These are phyloP conservation scores for Triticum monococcum DNA, from an alignment of 176 grass and related monocot species.

Conservation along the genomic window DNA sequence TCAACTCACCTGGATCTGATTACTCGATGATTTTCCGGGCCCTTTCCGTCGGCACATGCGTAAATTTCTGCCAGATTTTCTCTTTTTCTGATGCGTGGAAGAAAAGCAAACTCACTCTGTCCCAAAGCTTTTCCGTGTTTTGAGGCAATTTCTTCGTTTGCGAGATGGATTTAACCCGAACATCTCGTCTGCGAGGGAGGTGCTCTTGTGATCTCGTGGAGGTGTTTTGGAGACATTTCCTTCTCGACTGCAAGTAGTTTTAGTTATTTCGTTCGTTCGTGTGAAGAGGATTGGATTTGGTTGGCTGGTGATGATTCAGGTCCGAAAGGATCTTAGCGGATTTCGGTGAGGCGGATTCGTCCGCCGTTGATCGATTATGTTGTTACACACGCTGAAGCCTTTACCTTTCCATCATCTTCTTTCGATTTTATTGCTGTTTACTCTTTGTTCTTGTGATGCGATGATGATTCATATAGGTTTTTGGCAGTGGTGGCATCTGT, in stretches of 20 bases:
- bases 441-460: background rate
- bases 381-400: background rate
- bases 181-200: slow-evolving; percentile 19
- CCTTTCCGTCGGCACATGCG: slow-evolving; percentile 41
- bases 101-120: slow-evolving; percentile 75
- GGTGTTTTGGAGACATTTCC: slow-evolving; percentile 25
- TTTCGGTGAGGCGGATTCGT: background rate
- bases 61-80: too few species aligned
- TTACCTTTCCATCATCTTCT: background rate
- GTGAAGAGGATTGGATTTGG: background rate
- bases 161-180: slow-evolving; percentile 33
- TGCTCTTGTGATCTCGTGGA: slow-evolving; percentile 37
- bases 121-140: slow-evolving; percentile 53
- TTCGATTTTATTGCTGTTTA: background rate
- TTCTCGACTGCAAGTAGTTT: too few species aligned
- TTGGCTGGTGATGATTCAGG: background rate
- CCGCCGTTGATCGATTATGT: background rate
- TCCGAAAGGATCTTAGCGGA: background rate
- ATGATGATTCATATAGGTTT: background rate
- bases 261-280: too few species aligned
- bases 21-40: slow-evolving; percentile 57
- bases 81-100: too few species aligned
- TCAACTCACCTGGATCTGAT: slow-evolving; percentile 80
- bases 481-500: background rate
- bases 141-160: slow-evolving; percentile 94